These are phyloP conservation scores for Hordeum marinum DNA, from an alignment of 176 grass and related monocot genomes.

Conservation along the genomic window DNA sequence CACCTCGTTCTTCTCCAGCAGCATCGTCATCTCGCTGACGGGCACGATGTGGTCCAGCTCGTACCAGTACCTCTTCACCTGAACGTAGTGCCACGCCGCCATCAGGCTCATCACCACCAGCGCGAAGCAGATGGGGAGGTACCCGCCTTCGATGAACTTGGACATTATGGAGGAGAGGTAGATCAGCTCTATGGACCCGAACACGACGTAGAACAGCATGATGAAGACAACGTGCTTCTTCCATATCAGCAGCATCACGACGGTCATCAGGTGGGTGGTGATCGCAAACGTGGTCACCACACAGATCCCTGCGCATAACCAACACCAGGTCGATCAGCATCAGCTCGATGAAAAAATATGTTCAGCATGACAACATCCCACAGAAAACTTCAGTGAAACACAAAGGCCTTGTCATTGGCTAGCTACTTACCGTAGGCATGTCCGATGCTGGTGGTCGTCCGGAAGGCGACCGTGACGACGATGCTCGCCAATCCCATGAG, in stretches of 20 bases:
- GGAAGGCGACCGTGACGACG: conserved; percentile 51
- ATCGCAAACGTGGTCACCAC: conserved; percentile 58
- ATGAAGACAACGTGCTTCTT: conserved; percentile 37
- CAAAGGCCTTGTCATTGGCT: background rate
- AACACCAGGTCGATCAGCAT: background rate
- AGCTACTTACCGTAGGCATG: conserved; percentile 48
- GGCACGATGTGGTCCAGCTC: conserved; percentile 35
- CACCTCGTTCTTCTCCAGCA: conserved; percentile 32
- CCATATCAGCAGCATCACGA: conserved; percentile 81
- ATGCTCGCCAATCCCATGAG: conserved; percentile 56
- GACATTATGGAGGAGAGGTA: conserved; percentile 60
- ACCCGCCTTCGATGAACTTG: conserved; percentile 59
- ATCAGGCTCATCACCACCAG: conserved; percentile 45
- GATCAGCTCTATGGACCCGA: conserved; percentile 40
- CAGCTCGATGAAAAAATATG: background rate
- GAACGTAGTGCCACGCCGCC: conserved; percentile 51
- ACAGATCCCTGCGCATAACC: conserved; percentile 33
- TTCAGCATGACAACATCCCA: background rate
- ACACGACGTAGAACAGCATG: conserved; percentile 42
- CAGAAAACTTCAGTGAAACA: no score
- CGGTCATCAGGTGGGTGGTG: conserved; percentile 51
- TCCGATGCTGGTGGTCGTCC: conserved; percentile 47
- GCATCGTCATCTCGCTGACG: background rate
- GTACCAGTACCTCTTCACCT: conserved; percentile 33
- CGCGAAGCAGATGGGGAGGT: conserved; percentile 49